Evolutionary conservation across 192 early-diverging fungal genomes (phyloP).

Genomic region (Spizellomyces punctatus): DNA sequence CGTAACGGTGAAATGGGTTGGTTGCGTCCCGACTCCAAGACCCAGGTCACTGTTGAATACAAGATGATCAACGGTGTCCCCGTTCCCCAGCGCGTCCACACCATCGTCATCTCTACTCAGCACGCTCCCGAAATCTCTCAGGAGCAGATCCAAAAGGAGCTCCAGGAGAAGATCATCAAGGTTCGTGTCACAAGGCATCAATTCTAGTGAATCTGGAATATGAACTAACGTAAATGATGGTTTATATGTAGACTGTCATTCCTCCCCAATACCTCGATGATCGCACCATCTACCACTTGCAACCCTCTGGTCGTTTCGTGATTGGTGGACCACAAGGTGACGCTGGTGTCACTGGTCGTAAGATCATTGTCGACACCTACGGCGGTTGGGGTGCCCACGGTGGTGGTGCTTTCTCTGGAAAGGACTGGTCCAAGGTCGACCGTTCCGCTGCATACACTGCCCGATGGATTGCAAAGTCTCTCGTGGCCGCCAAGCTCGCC

Average conservation of each 20-base stretch:
- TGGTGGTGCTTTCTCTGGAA: conserved; percentile 99
- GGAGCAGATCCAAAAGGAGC: conserved; percentile 80
- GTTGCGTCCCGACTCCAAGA: conserved; percentile 99
- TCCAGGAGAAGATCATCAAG: conserved; percentile 93
- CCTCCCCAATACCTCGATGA: conserved; percentile 87
- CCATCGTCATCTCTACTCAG: conserved; percentile 97
- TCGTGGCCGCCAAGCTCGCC: conserved; percentile 90
- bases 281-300: conserved; percentile 92
- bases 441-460: conserved; percentile 97
- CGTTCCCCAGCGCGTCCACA: conserved; percentile 93
- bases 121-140: conserved; percentile 87
- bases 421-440: conserved; percentile 99
- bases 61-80: conserved; percentile 92
- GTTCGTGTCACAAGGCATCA: neutral
- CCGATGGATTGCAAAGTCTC: conserved; percentile 98
- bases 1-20: conserved; percentile 86
- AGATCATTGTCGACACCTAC: conserved; percentile 91
- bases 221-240: too few species aligned
- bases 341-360: conserved; percentile 98
- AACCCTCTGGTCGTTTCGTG: conserved; percentile 99
- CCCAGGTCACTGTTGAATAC: conserved; percentile 99
- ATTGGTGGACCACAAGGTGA: conserved; percentile 99
- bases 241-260: conserved; percentile 65
- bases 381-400: conserved; percentile 95
- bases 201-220: neutral